Conservation (phyloP, 208 protist genomes). For the Jaenimonas drosophilae region DNA sequence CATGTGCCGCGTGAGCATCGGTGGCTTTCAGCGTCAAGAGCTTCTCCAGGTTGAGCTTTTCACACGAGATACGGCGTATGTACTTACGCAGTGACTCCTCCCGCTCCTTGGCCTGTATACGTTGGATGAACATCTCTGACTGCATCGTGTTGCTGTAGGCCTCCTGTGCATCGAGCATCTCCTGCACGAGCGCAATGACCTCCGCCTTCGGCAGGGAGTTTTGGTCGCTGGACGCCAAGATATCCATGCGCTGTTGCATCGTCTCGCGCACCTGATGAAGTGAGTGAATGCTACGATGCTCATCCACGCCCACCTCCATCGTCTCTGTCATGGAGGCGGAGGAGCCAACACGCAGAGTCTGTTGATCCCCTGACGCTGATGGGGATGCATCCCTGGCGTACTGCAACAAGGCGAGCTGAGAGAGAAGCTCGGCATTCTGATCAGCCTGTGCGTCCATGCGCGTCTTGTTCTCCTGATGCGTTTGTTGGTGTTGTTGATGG, state of each 20-base stretch:
- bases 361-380: too few relatives aligned
- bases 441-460: slow-evolving; percentile 24
- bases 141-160: slow-evolving; percentile 29
- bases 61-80: slow-evolving; percentile 17
- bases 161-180: slow-evolving; percentile 74
- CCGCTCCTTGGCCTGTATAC: slow-evolving; percentile 42
- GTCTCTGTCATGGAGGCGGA: too few relatives aligned
- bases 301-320: too few relatives aligned
- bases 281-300: too few relatives aligned
- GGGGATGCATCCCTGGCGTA: too few relatives aligned
- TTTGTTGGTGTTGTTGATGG: too few relatives aligned
- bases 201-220: slow-evolving; percentile 34
- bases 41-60: slow-evolving; percentile 25
- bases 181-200: slow-evolving; percentile 42
- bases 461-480: slow-evolving; percentile 20
- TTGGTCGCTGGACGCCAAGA: slow-evolving; percentile 22
- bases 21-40: slow-evolving; percentile 15
- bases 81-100: slow-evolving; percentile 16
- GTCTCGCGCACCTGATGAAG: slow-evolving; percentile 14
- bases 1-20: too few relatives aligned
- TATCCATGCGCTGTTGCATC: slow-evolving; percentile 44
- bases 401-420: slow-evolving; percentile 31
- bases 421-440: slow-evolving; percentile 28
- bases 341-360: too few relatives aligned
- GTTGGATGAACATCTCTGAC: slow-evolving; percentile 38